phyloP scores from a whole-genome alignment of 192 early-diverging fungal species.

The Rhizophagus clarus region DNA sequence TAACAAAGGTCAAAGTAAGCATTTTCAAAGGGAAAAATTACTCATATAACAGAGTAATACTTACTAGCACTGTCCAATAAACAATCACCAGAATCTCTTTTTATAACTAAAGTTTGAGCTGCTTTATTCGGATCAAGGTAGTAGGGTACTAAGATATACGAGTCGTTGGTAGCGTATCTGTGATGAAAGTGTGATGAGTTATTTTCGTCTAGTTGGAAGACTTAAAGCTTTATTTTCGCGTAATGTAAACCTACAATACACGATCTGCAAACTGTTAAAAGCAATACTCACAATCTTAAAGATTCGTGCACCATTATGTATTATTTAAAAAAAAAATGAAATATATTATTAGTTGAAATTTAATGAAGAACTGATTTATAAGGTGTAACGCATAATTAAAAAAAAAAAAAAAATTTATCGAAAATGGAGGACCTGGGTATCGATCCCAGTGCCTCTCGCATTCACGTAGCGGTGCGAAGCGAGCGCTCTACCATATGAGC shows the following conservation, averaged over 20 bases:
- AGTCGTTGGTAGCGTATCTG: slow-evolving; percentile 59
- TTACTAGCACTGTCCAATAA: slow-evolving; percentile 54
- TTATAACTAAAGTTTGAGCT: slow-evolving; percentile 61
- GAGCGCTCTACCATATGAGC: slow-evolving; percentile 29
- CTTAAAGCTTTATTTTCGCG: not conserved
- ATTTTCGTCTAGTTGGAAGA: too few species aligned
- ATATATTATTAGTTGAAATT: not conserved
- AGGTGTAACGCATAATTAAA: not conserved
- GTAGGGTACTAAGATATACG: slow-evolving; percentile 60
- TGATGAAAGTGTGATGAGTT: not conserved
- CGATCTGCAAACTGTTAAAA: not conserved
- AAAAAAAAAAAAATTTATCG: not conserved
- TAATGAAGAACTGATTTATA: not conserved
- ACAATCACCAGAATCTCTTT: slow-evolving; percentile 51
- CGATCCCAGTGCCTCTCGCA: slow-evolving; percentile 27
- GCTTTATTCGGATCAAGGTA: slow-evolving; percentile 48
- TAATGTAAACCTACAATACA: not conserved
- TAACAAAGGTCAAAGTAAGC: not conserved
- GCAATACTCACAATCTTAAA: slow-evolving; percentile 20
- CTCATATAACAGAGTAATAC: not conserved
- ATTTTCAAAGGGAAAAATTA: not conserved
- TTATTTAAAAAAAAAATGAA: not conserved
- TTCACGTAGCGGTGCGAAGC: slow-evolving; percentile 1
- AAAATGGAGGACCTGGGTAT: slow-evolving; percentile 18
- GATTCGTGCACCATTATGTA: slow-evolving; percentile 30